phyloP scores from a whole-genome alignment of 2,329 filamentous ascomycete genomes.

The Aureobasidium sp. region DNA sequence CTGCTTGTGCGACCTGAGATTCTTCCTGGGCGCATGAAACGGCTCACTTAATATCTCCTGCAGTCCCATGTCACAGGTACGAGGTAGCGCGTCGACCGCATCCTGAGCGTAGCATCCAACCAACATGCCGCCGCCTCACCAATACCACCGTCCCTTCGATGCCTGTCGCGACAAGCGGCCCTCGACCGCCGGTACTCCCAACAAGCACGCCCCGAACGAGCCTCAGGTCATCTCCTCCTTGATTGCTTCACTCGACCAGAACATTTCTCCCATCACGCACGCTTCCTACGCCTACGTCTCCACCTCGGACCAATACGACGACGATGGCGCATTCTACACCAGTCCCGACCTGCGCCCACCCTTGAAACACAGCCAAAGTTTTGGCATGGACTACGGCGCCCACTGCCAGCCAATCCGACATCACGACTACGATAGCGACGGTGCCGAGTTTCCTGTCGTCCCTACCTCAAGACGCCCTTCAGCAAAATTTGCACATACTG shows the following conservation, averaged over 20 bases:
- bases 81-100: background rate
- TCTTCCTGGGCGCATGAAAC: background rate
- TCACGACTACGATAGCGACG: constrained; percentile 47
- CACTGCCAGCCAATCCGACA: constrained; percentile 36
- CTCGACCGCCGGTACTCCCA: constrained; percentile 29
- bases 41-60: background rate
- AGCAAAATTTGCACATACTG: constrained; percentile 64
- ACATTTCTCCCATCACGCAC: background rate
- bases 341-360: background rate
- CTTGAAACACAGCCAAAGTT: constrained; percentile 28
- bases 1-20: background rate
- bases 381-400: constrained; percentile 65
- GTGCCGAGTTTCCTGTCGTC: constrained; percentile 60
- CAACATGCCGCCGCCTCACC: background rate
- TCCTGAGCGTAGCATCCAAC: background rate
- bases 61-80: constrained; percentile 13
- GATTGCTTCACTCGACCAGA: constrained; percentile 49
- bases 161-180: constrained; percentile 9
- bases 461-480: constrained; percentile 75
- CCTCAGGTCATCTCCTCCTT: constrained; percentile 55
- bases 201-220: constrained; percentile 18
- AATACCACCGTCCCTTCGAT: background rate
- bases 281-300: constrained; percentile 9
- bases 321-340: background rate
- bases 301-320: constrained; percentile 5